Evolutionary conservation across 1,284 basidiomycete species (phyloP).

Genomic region (Apiotrichum brassicae): DNA sequence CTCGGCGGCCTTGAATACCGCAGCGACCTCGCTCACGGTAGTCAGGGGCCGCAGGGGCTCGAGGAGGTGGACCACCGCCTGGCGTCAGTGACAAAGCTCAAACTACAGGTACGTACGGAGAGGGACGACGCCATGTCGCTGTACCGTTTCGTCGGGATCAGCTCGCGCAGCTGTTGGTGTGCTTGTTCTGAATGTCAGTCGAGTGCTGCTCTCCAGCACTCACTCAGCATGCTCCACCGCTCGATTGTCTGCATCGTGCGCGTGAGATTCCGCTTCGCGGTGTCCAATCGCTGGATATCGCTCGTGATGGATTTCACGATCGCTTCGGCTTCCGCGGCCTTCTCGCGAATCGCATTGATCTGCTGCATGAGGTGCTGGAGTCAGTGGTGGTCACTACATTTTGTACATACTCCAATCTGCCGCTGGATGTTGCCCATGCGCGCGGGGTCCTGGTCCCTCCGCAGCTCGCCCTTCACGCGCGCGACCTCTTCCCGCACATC

Average conservation of each 20-base stretch:
- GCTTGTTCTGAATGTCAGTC: slow-evolving; percentile 59
- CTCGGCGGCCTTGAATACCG: slow-evolving; percentile 69
- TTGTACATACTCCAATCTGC: slow-evolving; percentile 69
- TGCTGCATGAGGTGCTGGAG: slow-evolving; percentile 79
- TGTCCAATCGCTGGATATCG: slow-evolving; percentile 90
- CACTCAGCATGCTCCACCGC: slow-evolving; percentile 88
- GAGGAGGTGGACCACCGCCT: slow-evolving; percentile 79
- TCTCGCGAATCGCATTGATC: slow-evolving; percentile 89
- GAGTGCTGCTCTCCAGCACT: slow-evolving; percentile 26
- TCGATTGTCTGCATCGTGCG: slow-evolving; percentile 85
- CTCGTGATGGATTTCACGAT: slow-evolving; percentile 92
- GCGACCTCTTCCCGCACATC: slow-evolving; percentile 58
- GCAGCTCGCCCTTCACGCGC: slow-evolving; percentile 59
- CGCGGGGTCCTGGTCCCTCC: slow-evolving; percentile 69
- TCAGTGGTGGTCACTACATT: slow-evolving; percentile 3
- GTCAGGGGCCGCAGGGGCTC: slow-evolving; percentile 68
- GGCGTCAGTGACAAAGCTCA: slow-evolving; percentile 36
- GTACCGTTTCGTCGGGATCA: slow-evolving; percentile 70
- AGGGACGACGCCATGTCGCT: slow-evolving; percentile 75
- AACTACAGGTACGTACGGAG: slow-evolving; percentile 29
- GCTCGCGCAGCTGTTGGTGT: slow-evolving; percentile 69
- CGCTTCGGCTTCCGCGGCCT: slow-evolving; percentile 90
- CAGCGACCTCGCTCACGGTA: slow-evolving; percentile 66
- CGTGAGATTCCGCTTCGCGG: slow-evolving; percentile 88
- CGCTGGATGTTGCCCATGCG: slow-evolving; percentile 83